Base-by-base conservation (phyloP, 306 rosid genomes). In the Trichosanthes truncata region DNA sequence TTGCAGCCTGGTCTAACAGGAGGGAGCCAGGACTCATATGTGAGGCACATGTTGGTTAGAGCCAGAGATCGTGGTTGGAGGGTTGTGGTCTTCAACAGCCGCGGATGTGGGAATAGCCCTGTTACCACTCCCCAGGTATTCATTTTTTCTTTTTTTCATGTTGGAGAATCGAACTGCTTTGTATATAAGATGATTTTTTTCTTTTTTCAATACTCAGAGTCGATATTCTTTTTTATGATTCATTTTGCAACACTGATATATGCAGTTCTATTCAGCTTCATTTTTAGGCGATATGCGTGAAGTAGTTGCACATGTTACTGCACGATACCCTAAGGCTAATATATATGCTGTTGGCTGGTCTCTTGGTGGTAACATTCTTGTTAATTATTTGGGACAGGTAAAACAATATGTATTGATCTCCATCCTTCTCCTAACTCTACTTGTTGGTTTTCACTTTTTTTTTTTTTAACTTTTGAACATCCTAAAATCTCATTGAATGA, bases 211-310 rank as follows among this genome's bases (percentile, higher is more conserved):
- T 67, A 69, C 5, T 68, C 31, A 23, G 11, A 40, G 55, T 21
- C 10, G 11, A 21, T 23, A 40, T 69, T 46, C 35, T 45, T 43
- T 65, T 74, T 73, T 84, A 55, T 88, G 86, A 80, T 84, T 82
- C 71, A 67, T 78, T 23, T 63, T 55, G 38, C 77, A 78, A 61
- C 74, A 62, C 86, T 86, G 86, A 83, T 84, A 4, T 40, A 51
- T 89, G 91, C 93, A 95, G 99, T 89, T 95, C 92, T 93, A 95
- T 90, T 95, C 99, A 36, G 97, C 97, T 84, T 93, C 97, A 29
- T 95, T 88, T 89, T 78, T 90, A 80, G 99, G 99, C 82, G 99
- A 95, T 78, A 76, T 93, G 78, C 56, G 79, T 49, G 93, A 93
- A 81, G 97, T 95, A 61, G 93, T 95, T 80, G 88, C 85, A 11